Base-by-base conservation (phyloP, 2,329 filamentous ascomycete genomes). In the Dichotomopilus funicola region DNA sequence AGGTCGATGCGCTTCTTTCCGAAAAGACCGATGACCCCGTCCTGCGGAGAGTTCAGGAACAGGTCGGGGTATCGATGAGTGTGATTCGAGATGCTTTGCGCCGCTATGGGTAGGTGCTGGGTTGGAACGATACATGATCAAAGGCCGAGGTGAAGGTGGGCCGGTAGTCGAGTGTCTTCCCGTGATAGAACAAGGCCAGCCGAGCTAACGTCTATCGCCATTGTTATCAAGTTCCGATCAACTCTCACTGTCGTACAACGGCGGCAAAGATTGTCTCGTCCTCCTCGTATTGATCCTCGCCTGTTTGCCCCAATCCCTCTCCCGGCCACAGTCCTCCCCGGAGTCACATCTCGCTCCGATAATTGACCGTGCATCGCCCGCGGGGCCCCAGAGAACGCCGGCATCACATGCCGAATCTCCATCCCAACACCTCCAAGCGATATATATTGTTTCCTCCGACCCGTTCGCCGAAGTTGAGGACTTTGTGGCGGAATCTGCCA, bases 241-340 rank as follows among this genome's bases (percentile, higher is more conserved):
- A 68, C 79, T 97, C 58, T 90, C 91, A 5, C 78, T 97, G 61
- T 95, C 92, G 55, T 99, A 96, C 74, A 99, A 99, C 66, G 94
- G 94, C 67, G 94, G 94, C 59, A 99, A 99, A 72, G 94, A 97
- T 78, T 97, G 92, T 66, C 86, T 97, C 13, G 91, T 97, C 52
- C 83, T 97, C 13, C 79, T 97, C 6, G 81, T 96, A 66, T 78
- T 97, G 61, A 89, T 96, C 67, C 85, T 97, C 62, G 85, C 87
- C 59, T 78, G 75, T 62, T 74, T 81, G 73, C 79, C 19, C 67
- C 69, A 13, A 7, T 59, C 62, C 34, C 49, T 66, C 43, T 53
- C 65, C 11, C 38, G 61, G 46, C 48, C 65, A 13, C 6, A 6
- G 44, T n/a, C 64, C n/a, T 40, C 67, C 11, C 61, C 59, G 41